These are phyloP conservation scores for Macrophomina phaseolina DNA, from an alignment of 2,329 filamentous ascomycete genomes.

Conservation along the genomic window DNA sequence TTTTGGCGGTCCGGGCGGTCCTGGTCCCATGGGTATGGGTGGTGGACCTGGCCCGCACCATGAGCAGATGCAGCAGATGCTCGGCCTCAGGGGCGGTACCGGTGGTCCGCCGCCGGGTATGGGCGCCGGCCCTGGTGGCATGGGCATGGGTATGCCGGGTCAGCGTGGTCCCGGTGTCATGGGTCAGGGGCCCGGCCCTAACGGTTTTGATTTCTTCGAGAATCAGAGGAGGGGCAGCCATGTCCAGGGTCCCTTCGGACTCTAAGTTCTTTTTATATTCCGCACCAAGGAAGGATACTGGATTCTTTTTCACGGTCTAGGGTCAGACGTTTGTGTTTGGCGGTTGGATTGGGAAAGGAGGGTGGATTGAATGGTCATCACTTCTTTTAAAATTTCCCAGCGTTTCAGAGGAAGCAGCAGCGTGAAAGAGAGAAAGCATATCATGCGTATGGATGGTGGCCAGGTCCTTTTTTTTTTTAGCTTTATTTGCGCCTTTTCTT, in stretches of 20 bases:
- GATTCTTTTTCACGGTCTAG: too few relatives aligned
- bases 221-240: conserved; percentile 22
- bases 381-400: neutral
- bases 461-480: neutral
- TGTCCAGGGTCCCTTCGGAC: conserved; percentile 18
- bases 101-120: conserved; percentile 25
- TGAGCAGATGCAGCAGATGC: conserved; percentile 17
- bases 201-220: conserved; percentile 19
- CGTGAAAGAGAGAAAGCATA: neutral
- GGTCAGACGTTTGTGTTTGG: neutral
- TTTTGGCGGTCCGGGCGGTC: conserved; percentile 23
- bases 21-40: conserved; percentile 26
- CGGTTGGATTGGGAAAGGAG: neutral
- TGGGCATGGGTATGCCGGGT: conserved; percentile 14
- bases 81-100: conserved; percentile 11
- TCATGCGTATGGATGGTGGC: neutral
- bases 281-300: too few relatives aligned
- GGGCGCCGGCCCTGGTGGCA: conserved; percentile 6
- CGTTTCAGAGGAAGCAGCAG: neutral
- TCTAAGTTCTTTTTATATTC: neutral
- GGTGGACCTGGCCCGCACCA: conserved; percentile 9
- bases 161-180: conserved; percentile 2
- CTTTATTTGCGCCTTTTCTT: neutral
- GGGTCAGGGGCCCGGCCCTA: conserved; percentile 1
- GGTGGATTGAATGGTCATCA: neutral